phyloP scores from a whole-genome alignment of 2,329 filamentous ascomycete genomes.

The Coleophoma eucalyptorum region DNA sequence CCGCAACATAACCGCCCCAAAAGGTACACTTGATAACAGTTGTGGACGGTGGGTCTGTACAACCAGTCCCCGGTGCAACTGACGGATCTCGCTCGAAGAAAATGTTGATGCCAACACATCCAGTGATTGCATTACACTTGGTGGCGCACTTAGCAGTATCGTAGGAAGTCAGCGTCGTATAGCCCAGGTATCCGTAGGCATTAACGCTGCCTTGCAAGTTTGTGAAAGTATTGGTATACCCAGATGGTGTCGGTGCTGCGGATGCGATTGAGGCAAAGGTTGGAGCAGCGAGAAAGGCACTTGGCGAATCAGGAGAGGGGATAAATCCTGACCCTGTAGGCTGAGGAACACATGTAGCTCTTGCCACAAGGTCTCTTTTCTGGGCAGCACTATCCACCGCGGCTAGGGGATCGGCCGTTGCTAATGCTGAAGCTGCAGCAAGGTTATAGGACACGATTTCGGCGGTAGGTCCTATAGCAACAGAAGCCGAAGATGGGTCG shows the following conservation, averaged over 20 bases:
- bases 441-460: neutral
- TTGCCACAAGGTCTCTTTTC: neutral
- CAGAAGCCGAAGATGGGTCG: neutral
- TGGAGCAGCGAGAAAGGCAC: neutral
- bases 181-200: slow-evolving; percentile 15
- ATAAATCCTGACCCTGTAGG: neutral
- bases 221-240: slow-evolving; percentile 23
- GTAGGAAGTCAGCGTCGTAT: slow-evolving; percentile 6
- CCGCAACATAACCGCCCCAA: neutral
- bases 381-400: neutral
- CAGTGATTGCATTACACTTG: neutral
- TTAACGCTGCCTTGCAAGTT: slow-evolving; percentile 21
- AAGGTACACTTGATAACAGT: neutral
- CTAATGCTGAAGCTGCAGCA: neutral
- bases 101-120: neutral
- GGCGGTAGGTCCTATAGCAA: neutral
- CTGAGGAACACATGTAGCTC: neutral
- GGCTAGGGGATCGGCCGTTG: neutral
- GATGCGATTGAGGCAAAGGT: neutral
- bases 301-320: neutral
- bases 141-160: neutral
- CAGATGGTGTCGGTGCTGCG: neutral
- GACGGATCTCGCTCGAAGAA: neutral
- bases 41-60: neutral
- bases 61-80: neutral